Evolutionary conservation across 2,329 filamentous ascomycete genomes (phyloP).

Genomic region (Elsinoe necatrix): DNA sequence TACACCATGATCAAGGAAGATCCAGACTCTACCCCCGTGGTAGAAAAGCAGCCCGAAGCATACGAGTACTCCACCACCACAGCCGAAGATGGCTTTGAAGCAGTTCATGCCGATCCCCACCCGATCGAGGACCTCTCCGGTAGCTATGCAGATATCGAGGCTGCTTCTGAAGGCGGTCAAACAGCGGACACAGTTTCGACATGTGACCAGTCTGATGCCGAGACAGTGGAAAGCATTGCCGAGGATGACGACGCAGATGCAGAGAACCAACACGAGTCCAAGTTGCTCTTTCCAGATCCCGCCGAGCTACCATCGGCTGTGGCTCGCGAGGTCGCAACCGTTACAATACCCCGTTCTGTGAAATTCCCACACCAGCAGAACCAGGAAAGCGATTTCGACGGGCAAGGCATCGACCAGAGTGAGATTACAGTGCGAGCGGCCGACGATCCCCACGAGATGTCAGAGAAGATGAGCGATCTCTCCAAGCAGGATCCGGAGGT

Average conservation of each 20-base stretch:
- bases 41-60: not conserved
- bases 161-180: conserved; percentile 6
- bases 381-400: not conserved
- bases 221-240: not conserved
- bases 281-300: conserved; percentile 1
- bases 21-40: not conserved
- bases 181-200: conserved; percentile 6
- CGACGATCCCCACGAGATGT: not conserved
- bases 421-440: not conserved
- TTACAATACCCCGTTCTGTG: not conserved
- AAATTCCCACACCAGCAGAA: not conserved
- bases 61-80: conserved; percentile 6
- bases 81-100: conserved; percentile 12
- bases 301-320: not conserved
- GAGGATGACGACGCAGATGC: not conserved
- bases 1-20: not conserved
- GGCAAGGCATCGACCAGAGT: not conserved
- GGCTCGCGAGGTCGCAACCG: not conserved
- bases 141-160: conserved; percentile 7
- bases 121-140: not conserved
- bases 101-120: not conserved
- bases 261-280: not conserved
- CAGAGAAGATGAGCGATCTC: not conserved
- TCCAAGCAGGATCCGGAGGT: not conserved
- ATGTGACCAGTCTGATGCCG: conserved; percentile 12